Evolutionary conservation across 371 early-diverging fungal genomes (phyloP), one percentile per base, ranked within the genome.

Genomic region (Circinella umbellata): DNA sequence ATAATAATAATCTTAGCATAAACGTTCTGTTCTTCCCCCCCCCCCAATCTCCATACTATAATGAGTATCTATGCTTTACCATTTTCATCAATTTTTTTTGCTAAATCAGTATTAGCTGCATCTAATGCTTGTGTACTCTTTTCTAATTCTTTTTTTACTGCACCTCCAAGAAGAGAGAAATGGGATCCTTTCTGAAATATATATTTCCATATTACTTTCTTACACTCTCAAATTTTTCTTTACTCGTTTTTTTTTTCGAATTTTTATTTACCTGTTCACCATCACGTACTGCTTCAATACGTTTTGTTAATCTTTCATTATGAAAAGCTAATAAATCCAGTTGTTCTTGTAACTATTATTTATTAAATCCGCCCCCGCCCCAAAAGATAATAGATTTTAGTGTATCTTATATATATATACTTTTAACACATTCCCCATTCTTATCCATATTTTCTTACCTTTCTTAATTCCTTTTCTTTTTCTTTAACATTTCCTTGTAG

Each of bases 391-490:
- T 42, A 42, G 11, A 6, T 42, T 9, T 42, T 9, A 42, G 6
- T 4, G 0, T n/a, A 55, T 15, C 51, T 35, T 17, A 34, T 60
- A 14, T 20, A 36, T 11, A 18, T 47, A n/a, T n/a, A 27, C 27
- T 27, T 27, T 27, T 27, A 27, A 27, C 27, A 0, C 2, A 27
- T 27, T 27, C 11, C 6, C 42, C 1, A 60, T 37, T 5, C 18
- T 7, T 5, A 20, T 9, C 1, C 1, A 20, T 47, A 15, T 9
- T 20, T 17, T 47, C 53, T 51, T 73, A 89, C 90, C 77, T 87
- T 87, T 72, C 90, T 69, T n/a, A 88, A 69, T 55, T 90, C 89
- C 62, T 89, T 88, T 70, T 90, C 90, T 72, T 88, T 89, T 61
- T 88, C 86, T 66, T 90, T 90, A 27, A 88, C 80, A 38, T 85